Evolutionary conservation across 805 yeast species (phyloP).

Genomic region (Metschnikowia bowlesiae): DNA sequence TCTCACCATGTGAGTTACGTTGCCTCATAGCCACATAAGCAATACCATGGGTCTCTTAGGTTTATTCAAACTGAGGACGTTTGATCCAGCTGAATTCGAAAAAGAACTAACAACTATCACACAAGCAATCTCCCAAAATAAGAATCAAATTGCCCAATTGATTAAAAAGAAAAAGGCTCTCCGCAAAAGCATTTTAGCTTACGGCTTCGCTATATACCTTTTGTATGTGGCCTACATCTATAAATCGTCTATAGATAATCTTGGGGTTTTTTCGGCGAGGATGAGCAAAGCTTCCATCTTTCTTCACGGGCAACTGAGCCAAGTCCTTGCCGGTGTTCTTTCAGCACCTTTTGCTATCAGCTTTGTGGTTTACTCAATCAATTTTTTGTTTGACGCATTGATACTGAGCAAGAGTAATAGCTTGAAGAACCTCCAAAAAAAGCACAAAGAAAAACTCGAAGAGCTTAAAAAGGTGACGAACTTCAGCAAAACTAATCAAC

Average conservation of each 20-base stretch:
- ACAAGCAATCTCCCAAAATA: conserved; percentile 26
- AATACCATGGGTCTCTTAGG: conserved; percentile 16
- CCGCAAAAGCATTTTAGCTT: conserved; percentile 15
- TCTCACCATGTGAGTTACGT: neutral
- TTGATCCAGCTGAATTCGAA: conserved; percentile 44
- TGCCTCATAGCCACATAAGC: neutral
- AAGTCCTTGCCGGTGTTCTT: conserved; percentile 17
- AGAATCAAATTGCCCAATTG: conserved; percentile 20
- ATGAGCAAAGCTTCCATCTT: conserved; percentile 22
- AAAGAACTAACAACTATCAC: conserved; percentile 37
- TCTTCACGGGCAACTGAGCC: conserved; percentile 21
- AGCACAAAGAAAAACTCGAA: conserved; percentile 54
- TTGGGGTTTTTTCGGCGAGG: conserved; percentile 13
- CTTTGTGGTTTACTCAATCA: conserved; percentile 16
- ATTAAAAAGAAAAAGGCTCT: conserved; percentile 16
- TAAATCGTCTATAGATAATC: conserved; percentile 8
- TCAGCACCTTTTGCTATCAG: conserved; percentile 23
- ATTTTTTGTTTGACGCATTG: conserved; percentile 17
- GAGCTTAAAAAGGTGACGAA: conserved; percentile 69
- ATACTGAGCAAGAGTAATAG: conserved; percentile 19
- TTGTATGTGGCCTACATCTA: conserved; percentile 21
- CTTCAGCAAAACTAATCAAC: conserved; percentile 69
- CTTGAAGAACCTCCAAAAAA: conserved; percentile 30
- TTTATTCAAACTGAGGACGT: conserved; percentile 18
- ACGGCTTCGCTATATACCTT: conserved; percentile 21